These are phyloP conservation scores for Martensiomyces pterosporus DNA, from an alignment of 192 early-diverging fungal species.

Conservation along the genomic window DNA sequence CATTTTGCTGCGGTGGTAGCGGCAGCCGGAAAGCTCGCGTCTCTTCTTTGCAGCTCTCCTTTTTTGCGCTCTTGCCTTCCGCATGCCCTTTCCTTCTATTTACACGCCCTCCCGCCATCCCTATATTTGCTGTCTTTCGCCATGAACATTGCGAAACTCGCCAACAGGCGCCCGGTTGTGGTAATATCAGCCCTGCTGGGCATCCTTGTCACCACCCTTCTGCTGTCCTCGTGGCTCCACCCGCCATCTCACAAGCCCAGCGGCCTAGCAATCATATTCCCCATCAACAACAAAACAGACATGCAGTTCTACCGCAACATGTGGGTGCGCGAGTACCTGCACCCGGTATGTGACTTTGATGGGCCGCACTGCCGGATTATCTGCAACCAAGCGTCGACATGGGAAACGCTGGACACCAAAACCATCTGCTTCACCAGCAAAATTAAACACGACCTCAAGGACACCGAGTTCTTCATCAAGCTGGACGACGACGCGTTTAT, in stretches of 20 bases:
- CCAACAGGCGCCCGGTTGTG: not conserved
- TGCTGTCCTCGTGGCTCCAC: too few species aligned
- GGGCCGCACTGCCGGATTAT: not conserved
- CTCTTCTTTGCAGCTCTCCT: too few species aligned
- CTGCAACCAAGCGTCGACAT: not conserved
- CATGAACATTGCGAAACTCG: too few species aligned
- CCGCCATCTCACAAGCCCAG: not conserved
- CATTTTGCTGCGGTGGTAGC: too few species aligned
- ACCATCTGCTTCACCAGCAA: not conserved
- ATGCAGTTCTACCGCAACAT: slow-evolving; percentile 8
- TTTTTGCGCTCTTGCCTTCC: too few species aligned
- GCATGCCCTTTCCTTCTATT: too few species aligned
- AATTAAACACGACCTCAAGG: not conserved
- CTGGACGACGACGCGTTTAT: not conserved
- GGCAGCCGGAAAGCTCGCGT: too few species aligned
- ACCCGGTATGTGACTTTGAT: slow-evolving; percentile 6
- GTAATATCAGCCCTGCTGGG: not conserved
- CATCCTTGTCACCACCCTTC: too few species aligned
- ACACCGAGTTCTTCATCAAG: not conserved
- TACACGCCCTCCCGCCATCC: too few species aligned
- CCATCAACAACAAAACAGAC: slow-evolving; percentile 3
- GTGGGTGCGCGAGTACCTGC: slow-evolving; percentile 7
- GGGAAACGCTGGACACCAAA: not conserved
- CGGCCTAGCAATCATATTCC: slow-evolving; percentile 1
- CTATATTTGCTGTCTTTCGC: too few species aligned